A percentile compares a stretch with the other conserved stretches of the same genome.
phyloP scores from a whole-genome alignment of 176 grass and related monocot species.

The Avena sativa region DNA sequence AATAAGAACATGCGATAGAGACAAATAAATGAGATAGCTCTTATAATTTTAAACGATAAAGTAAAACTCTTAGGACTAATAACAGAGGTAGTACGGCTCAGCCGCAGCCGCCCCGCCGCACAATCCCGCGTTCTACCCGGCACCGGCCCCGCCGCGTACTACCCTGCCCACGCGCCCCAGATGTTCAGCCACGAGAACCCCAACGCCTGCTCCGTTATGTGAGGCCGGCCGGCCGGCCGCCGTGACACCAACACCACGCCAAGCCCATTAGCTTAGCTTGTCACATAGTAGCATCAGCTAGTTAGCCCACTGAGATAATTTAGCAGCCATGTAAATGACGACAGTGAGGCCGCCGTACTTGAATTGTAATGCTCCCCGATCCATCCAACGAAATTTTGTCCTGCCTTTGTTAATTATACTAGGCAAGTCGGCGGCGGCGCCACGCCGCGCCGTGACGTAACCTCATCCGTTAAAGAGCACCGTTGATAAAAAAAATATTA shows the following conservation, averaged over 20 bases:
- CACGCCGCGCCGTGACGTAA: too few relatives aligned
- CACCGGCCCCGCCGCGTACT: slow-evolving; percentile 41
- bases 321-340: slow-evolving; percentile 38
- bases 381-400: slow-evolving; percentile 44
- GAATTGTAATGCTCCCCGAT: slow-evolving; percentile 21
- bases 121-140: slow-evolving; percentile 47
- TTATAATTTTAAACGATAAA: too few relatives aligned
- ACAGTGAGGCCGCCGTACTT: slow-evolving; percentile 6
- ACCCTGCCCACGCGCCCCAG: slow-evolving; percentile 68
- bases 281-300: neutral
- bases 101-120: neutral
- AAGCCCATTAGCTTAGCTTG: slow-evolving; percentile 6
- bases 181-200: slow-evolving; percentile 99
- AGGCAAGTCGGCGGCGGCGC: too few relatives aligned
- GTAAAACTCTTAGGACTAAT: too few relatives aligned
- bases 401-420: neutral
- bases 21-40: too few relatives aligned
- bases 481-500: too few relatives aligned
- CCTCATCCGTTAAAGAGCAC: too few relatives aligned
- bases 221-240: neutral
- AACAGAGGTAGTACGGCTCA: too few relatives aligned
- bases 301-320: slow-evolving; percentile 4
- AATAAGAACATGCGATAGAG: too few relatives aligned
- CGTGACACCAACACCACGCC: neutral
- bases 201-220: slow-evolving; percentile 92